Evolutionary conservation across 2,329 filamentous ascomycete species (phyloP), one percentile per base, ranked within the genome.

Genomic region (Orbilia javanica): DNA sequence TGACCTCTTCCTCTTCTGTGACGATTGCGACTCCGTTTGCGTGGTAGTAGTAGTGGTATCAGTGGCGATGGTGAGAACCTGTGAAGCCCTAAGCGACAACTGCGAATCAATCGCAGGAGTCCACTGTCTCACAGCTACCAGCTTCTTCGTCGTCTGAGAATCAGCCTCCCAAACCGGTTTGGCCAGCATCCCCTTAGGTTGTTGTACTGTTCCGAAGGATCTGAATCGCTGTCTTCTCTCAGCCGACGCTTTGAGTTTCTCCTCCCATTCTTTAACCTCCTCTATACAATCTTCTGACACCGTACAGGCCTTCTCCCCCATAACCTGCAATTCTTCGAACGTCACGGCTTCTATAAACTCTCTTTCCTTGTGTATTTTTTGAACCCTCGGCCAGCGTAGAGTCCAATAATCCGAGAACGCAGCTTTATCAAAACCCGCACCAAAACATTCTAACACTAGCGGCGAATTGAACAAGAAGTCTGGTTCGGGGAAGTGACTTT

Each of bases 281-380:
- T 91, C 87, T 27, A 86, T 88, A 70, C 91, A 86, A 5, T 89
- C 87, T 13, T 87, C 83, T 0, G 83, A 83, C 0, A 87, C 85
- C 1, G 85, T 82, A 36, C 85, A 86, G 18, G 90, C 89, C 31
- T 88, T 85, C 31, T 86, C 83, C 0, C 92, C 93, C 82, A 92
- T 86, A 4, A 86, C 82, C 80, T 94, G 91, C 2, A 97, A 85
- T 66, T 93, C 90, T 0, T 87, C 84, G 79, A 94, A 93, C 0
- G 90, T 89, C 18, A 93, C 85, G 0, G 90, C 87, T 73, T 96
- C 92, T 22, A 87, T 85, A 82, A 89, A 92, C 1, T 88, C 88
- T 25, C 93, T 87, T 82, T 97, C 93, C 77, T 87, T 88, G 81
- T 97, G 93, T 8, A 96, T 86, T 82, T 95, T 96, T 71, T 89